A percentile compares a stretch with the other conserved stretches of the same genome.
These are phyloP conservation scores for Chloris gayana DNA, from an alignment of 176 grass and related monocot genomes.

Conservation along the genomic window DNA sequence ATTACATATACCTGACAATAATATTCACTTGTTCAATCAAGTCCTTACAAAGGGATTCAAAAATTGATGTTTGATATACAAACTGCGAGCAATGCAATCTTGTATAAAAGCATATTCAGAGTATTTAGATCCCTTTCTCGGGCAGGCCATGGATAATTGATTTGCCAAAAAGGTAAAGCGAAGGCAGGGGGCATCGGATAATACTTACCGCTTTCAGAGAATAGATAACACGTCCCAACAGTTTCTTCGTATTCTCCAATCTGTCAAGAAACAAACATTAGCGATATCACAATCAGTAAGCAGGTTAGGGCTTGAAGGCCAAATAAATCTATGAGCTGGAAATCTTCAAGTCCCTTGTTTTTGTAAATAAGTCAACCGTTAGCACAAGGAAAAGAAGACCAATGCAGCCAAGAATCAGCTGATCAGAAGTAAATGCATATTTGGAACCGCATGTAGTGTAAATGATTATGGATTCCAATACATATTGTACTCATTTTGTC, in stretches of 20 bases:
- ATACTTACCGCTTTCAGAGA: conserved; percentile 64
- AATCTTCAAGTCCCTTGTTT: neutral
- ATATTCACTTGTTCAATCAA: neutral
- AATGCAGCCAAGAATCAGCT: neutral
- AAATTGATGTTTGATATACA: neutral
- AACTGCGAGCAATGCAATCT: neutral
- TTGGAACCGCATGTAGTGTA: neutral
- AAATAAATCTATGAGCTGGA: neutral
- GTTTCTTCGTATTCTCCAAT: conserved; percentile 90
- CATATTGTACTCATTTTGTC: neutral
- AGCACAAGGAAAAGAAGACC: neutral
- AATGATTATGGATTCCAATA: neutral
- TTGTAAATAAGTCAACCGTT: neutral
- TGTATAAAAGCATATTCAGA: neutral
- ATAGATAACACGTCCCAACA: conserved; percentile 78
- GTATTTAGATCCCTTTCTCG: neutral
- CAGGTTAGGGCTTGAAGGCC: neutral
- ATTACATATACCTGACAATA: neutral
- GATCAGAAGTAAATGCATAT: neutral
- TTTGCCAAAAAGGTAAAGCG: conserved; percentile 18
- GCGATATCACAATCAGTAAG: neutral
- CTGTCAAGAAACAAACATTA: conserved; percentile 50
- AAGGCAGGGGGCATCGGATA: neutral
- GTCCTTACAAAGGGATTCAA: neutral
- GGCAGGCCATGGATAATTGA: neutral